A percentile compares a stretch with the other conserved stretches of the same genome.
phyloP scores from a whole-genome alignment of 192 early-diverging fungal genomes.

The Nowakowskiella sp. region DNA sequence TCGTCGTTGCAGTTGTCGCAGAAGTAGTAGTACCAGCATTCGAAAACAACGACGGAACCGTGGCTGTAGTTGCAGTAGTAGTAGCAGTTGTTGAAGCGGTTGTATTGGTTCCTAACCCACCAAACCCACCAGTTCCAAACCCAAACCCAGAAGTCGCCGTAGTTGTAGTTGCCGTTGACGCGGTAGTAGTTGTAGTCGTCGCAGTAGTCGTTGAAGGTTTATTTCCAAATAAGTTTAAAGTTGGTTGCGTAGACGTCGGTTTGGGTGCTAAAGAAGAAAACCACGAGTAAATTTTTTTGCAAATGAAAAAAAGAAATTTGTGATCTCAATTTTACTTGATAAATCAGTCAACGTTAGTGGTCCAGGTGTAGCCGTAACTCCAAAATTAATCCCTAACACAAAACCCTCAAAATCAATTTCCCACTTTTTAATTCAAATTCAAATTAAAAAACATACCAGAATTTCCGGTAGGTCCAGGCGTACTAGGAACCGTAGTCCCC shows the following conservation, averaged over 20 bases:
- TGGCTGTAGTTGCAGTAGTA: constrained; percentile 18
- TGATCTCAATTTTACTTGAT: background rate
- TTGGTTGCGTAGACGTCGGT: background rate
- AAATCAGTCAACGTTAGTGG: background rate
- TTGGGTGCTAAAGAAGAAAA: background rate
- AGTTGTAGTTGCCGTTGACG: no score
- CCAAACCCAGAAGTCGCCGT: constrained; percentile 6
- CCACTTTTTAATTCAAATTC: background rate
- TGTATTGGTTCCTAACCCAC: background rate
- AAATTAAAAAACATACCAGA: background rate
- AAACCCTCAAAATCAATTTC: background rate
- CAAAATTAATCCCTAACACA: background rate
- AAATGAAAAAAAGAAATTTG: background rate
- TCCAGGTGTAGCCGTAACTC: background rate
- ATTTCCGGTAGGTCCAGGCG: constrained; percentile 19
- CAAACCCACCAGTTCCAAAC: constrained; percentile 6
- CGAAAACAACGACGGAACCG: constrained; percentile 2
- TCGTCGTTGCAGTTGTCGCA: constrained; percentile 19
- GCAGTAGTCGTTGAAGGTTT: constrained; percentile 6
- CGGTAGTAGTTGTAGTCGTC: background rate
- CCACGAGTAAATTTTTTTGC: background rate
- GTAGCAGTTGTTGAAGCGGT: constrained; percentile 21
- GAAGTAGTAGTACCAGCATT: constrained; percentile 21
- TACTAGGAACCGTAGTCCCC: constrained; percentile 17
- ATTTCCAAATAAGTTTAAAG: background rate